Evolutionary conservation across 208 protist genomes (phyloP), one percentile per base, ranked within the genome.

Genomic region (Leishmania turanica): DNA sequence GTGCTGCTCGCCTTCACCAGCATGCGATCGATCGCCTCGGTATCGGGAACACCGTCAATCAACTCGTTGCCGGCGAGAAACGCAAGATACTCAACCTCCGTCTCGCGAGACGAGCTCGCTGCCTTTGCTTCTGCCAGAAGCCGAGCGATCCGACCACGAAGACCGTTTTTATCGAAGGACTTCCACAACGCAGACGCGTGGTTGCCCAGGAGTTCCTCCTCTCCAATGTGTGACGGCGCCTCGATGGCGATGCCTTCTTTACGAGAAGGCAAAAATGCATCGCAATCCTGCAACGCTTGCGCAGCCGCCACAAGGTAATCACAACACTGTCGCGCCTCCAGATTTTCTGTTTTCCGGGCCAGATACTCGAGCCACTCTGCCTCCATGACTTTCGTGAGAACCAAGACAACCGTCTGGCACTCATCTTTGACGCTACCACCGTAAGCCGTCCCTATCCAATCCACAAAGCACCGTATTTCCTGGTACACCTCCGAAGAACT

Each of bases 291-390:
- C 65, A 90, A 80, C 24, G 85, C 82, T 21, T 69, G 74, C 19
- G 87, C 78, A 51, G 87, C 83, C 21, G 91, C 69, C 24, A 87
- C 79, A 31, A 92, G 71, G 19, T 87, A 80, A 78, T 89, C 89
- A 42, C 73, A 80, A 51, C 71, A 75, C 69, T 74, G 74, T 2
- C 72, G 65, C 51, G 62, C 21, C 34, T 83, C 66, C 3, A 90
- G 54, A 69, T 88, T 77, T 65, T 79, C 77, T 4, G 85, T 90
- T 75, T 91, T 89, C 65, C 84, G 66, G 21, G 83, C 79, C 31
- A 95, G 69, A 70, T 83, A 89, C 68, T 88, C 84, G 77, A 84
- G 83, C 81, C 86, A 92, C 73, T 95, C 91, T 17, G 85, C 88
- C 62, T 89, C 75, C 40, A 95, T 69, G 15, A 90, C 80, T 77